Base-by-base conservation (phyloP, 2,329 filamentous ascomycete genomes). In the Berkeleyomyces rouxiae region DNA sequence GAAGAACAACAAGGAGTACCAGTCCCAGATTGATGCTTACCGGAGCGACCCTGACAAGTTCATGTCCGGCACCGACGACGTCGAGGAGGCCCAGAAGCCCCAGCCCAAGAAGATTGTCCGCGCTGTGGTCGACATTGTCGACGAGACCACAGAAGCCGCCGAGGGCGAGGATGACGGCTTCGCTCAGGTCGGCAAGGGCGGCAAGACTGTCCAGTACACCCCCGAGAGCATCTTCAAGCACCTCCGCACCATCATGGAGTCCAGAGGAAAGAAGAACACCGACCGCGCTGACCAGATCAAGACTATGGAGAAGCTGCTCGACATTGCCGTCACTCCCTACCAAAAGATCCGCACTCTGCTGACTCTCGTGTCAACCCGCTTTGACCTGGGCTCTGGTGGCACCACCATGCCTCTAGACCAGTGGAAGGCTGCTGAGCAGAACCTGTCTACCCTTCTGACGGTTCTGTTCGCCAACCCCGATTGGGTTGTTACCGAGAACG, bases 211-310 rank as follows among this genome's bases (percentile, higher is more conserved):
- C 64, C 85, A 88, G 70, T 97, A 95, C 75, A 99, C 95, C 10
- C 88, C 92, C 31, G 93, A 99, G 78, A 93, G 91, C 74, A 99
- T 99, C 71, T 87, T 97, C 74, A 99, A 99, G 80, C 90, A 97
- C 74, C 82, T 99, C 61, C 85, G 92, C 64, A 83, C 85, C 61
- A 97, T 99, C 71, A 80, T 97, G 72, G 93, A 99, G 78, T 91
- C 92, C 64, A 84, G 93, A 78, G 93, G 93, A 73, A 95, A 96
- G 81, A 99, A 99, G 83, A 97, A 97, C 79, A 96, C 93, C 67
- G 93, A 99, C 74, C 86, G 90, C 58, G 72, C 83, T 57, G 93
- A 99, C 76, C 93, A 99, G 77, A 97, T 99, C 75, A 86, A 87
- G 75, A 86, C 92, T 61, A 95, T 99, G 90, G 93, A 97, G 81